These are phyloP conservation scores for Crithidia thermophila DNA, from an alignment of 208 protist genomes.

Conservation along the genomic window DNA sequence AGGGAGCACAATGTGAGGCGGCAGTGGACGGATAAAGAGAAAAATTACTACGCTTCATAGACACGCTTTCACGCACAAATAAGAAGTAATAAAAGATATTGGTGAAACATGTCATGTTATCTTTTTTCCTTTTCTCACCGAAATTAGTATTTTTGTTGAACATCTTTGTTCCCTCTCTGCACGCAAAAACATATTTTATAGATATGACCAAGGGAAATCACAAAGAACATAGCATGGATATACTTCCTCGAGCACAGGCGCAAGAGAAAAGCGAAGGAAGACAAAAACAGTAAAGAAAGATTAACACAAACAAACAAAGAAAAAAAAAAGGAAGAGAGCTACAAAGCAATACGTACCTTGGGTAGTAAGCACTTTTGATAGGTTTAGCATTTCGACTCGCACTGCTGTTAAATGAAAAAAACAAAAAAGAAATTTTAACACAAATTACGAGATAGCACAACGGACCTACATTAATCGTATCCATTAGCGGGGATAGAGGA, in stretches of 20 bases:
- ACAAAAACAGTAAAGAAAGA: background rate
- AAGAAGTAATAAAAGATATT: slow-evolving; percentile 4
- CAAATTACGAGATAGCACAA: too few species aligned
- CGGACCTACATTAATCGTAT: too few species aligned
- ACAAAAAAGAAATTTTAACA: too few species aligned
- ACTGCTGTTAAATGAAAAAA: background rate
- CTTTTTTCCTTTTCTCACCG: background rate
- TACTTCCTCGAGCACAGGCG: background rate
- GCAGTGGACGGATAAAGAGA: slow-evolving; percentile 4
- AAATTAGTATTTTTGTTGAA: too few species aligned
- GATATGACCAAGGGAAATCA: background rate
- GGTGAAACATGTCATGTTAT: background rate
- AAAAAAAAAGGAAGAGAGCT: background rate
- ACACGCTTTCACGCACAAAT: slow-evolving; percentile 3
- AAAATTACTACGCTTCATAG: slow-evolving; percentile 1
- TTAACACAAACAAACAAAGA: background rate
- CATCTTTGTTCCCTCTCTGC: too few species aligned
- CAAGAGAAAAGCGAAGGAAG: background rate
- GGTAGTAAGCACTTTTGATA: slow-evolving; percentile 16
- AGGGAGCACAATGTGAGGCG: slow-evolving; percentile 3
- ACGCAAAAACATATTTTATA: too few species aligned
- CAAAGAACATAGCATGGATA: background rate
- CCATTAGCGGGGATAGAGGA: too few species aligned
- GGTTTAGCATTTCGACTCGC: background rate
- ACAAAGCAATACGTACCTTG: slow-evolving; percentile 19